Conservation (phyloP, 305 asterid genomes). For the Euphrasia arctica region DNA sequence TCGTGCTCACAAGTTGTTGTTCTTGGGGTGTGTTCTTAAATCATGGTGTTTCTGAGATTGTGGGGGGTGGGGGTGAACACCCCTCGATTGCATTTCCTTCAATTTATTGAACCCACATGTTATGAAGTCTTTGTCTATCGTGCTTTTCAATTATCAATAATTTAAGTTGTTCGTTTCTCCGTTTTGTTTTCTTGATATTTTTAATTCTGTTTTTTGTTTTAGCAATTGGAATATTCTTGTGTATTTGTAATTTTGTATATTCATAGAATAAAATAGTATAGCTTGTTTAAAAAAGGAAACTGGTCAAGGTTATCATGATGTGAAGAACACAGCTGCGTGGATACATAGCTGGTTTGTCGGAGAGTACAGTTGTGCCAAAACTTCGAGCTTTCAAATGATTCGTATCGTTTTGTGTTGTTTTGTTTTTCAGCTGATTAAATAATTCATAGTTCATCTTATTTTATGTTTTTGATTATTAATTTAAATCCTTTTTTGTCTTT, state of each 20-base stretch:
- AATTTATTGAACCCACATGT: constrained; percentile 28
- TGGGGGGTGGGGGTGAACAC: neutral
- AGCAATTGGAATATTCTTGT: neutral
- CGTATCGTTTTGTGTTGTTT: neutral
- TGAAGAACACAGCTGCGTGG: constrained; percentile 30
- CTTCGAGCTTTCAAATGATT: constrained; percentile 16
- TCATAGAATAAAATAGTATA: neutral
- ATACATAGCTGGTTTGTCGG: constrained; percentile 31
- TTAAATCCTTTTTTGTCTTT: neutral
- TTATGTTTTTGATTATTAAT: too few species aligned
- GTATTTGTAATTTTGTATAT: neutral
- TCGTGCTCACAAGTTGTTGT: too few species aligned
- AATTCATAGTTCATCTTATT: neutral
- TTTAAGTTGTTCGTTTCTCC: constrained; percentile 5
- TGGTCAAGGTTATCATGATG: constrained; percentile 24
- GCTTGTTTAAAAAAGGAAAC: neutral
- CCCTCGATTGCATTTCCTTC: constrained; percentile 13
- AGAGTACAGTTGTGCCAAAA: constrained; percentile 31
- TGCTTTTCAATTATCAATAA: constrained; percentile 16
- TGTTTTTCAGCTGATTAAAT: neutral
- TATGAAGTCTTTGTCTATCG: constrained; percentile 21
- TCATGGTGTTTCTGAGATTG: constrained; percentile 20
- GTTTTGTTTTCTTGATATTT: neutral
- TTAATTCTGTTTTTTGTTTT: constrained; percentile 1
- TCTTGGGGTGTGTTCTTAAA: neutral